Base-by-base conservation (phyloP, 768 basidiomycete species). In the Xanthoconium purpureum region DNA sequence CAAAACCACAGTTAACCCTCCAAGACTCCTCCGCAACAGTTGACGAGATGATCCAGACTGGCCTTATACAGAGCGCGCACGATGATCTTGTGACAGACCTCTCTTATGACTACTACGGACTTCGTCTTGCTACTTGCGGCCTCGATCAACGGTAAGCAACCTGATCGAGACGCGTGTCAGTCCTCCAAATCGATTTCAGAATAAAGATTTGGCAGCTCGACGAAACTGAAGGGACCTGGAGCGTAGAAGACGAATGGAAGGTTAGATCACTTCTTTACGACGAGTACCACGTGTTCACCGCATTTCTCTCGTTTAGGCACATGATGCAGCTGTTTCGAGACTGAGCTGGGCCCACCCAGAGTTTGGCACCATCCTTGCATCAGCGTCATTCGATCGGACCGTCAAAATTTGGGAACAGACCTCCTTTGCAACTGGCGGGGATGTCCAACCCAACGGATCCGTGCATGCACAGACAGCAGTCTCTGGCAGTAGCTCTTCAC, bases 261-360 rank as follows among this genome's bases (percentile, higher is more conserved):
- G 93, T 89, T 52, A n/a, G 47, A 54, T 57, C n/a, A 40, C 10
- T 39, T 51, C 18, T 38, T 17, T 15, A 36, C n/a, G 11, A 20
- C 12, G 37, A 33, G 36, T 18, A 17, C 32, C 42, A 42, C 33
- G 37, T 39, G 24, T 52, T 56, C 32, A 60, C 29, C 14, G 1
- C 2, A n/a, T 46, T 36, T 48, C 38, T 49, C 12, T 50, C 37
- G n/a, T 50, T 14, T 64, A 96, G 91, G 96, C 95, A n/a, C 95
- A 98, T 69, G 93, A 96, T 65, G 94, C 94, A 15, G 85, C 95
- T 0, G 80, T 97, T 37, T 84, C 92, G 9, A 87, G 82, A 69
- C 63, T 97, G 14, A 82, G 83, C 50, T 98, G 94, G 91, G 93
- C 93, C 2, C 94, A 95, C 67, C 94, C 96, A 6, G 88, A 94